Evolutionary conservation across 2,329 filamentous ascomycete species (phyloP).

Genomic region (Aspergillus candidus): DNA sequence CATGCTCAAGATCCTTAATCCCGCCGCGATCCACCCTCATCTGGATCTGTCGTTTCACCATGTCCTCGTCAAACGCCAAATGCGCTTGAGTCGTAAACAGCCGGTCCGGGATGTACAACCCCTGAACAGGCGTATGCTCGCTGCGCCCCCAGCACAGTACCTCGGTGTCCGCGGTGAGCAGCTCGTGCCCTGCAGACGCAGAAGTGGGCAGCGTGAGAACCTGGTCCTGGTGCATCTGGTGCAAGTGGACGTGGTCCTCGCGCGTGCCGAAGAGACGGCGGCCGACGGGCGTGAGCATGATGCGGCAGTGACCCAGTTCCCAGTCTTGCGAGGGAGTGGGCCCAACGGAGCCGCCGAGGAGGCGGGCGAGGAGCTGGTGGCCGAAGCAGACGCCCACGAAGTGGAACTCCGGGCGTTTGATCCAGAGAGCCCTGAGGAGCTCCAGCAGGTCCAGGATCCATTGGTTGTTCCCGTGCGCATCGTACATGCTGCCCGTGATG

Average conservation of each 20-base stretch:
- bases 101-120: slow-evolving; percentile 40
- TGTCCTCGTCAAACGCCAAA: slow-evolving; percentile 42
- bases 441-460: slow-evolving; percentile 41
- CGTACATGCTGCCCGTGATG: slow-evolving; percentile 45
- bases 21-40: slow-evolving; percentile 39
- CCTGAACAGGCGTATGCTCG: slow-evolving; percentile 42
- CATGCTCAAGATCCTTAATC: slow-evolving; percentile 34
- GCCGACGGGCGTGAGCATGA: slow-evolving; percentile 37
- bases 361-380: slow-evolving; percentile 43
- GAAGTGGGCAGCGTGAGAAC: slow-evolving; percentile 32
- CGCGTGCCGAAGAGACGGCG: slow-evolving; percentile 37
- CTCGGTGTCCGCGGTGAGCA: slow-evolving; percentile 37
- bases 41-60: slow-evolving; percentile 43
- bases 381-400: slow-evolving; percentile 47
- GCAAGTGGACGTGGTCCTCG: slow-evolving; percentile 32
- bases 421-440: slow-evolving; percentile 48
- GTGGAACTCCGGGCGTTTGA: slow-evolving; percentile 45
- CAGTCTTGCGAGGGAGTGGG: slow-evolving; percentile 38
- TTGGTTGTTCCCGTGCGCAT: slow-evolving; percentile 41
- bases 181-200: slow-evolving; percentile 8
- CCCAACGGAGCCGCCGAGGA: slow-evolving; percentile 37
- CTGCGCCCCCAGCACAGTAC: slow-evolving; percentile 47
- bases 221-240: slow-evolving; percentile 46
- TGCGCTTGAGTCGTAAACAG: slow-evolving; percentile 46
- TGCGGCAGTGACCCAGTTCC: slow-evolving; percentile 42